Conservation (phyloP, 2,329 filamentous ascomycete genomes). For the Monilinia vaccinii-corymbosi region DNA sequence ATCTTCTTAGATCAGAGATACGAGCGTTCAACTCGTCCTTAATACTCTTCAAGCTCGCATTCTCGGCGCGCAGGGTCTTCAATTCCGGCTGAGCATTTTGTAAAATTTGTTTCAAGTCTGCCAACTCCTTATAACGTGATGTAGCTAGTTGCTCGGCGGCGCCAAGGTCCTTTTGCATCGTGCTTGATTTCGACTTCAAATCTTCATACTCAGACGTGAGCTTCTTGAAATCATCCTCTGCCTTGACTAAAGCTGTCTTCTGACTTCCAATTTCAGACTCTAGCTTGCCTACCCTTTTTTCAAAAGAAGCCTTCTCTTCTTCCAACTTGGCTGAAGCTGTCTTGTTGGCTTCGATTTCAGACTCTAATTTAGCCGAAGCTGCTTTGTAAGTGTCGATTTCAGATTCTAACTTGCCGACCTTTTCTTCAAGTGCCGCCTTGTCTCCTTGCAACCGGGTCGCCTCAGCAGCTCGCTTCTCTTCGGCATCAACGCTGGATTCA, state of each 20-base stretch:
- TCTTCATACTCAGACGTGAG: constrained; percentile 52
- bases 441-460: constrained; percentile 50
- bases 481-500: constrained; percentile 29
- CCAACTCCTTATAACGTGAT: constrained; percentile 78
- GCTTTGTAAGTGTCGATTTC: constrained; percentile 43
- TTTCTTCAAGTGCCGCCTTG: constrained; percentile 55
- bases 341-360: constrained; percentile 45
- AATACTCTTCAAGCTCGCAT: constrained; percentile 59
- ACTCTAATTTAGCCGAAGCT: constrained; percentile 48
- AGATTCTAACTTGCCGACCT: constrained; percentile 59
- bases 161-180: constrained; percentile 72
- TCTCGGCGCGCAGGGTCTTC: constrained; percentile 67
- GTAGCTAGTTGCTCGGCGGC: constrained; percentile 82
- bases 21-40: constrained; percentile 64
- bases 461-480: constrained; percentile 44
- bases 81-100: constrained; percentile 84
- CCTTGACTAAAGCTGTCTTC: constrained; percentile 24
- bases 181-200: constrained; percentile 59
- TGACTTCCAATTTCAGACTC: constrained; percentile 57
- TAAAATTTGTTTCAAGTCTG: constrained; percentile 68
- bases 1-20: constrained; percentile 55
- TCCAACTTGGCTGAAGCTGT: constrained; percentile 41
- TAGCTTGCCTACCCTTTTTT: constrained; percentile 54
- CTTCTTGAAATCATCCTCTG: constrained; percentile 24
- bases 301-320: constrained; percentile 56